Evolutionary conservation across 1,284 basidiomycete genomes (phyloP).

Genomic region (Boletus austroedulis): DNA sequence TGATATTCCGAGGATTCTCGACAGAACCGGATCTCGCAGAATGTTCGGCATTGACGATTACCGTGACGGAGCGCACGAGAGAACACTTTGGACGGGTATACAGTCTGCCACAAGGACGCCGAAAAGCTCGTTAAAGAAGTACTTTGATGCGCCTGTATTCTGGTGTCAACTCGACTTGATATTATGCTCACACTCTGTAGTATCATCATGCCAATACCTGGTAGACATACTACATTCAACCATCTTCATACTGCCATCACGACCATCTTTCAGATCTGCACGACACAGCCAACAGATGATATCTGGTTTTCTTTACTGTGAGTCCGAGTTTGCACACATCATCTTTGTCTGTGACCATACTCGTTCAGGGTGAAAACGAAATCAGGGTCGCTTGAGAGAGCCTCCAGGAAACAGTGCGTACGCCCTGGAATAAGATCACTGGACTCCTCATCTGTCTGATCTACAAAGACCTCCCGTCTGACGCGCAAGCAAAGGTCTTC

Average conservation of each 20-base stretch:
- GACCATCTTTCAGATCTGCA: slow-evolving; percentile 98
- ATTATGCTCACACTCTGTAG: slow-evolving; percentile 42
- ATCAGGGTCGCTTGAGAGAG: slow-evolving; percentile 98
- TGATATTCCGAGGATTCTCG: slow-evolving; percentile 35
- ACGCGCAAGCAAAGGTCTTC: slow-evolving; percentile 99
- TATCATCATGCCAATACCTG: slow-evolving; percentile 95
- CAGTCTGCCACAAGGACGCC: too few relatives aligned
- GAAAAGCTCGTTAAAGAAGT: too few relatives aligned
- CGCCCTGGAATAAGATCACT: slow-evolving; percentile 92
- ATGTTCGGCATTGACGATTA: slow-evolving; percentile 90
- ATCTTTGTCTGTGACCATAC: not conserved
- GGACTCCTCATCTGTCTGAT: slow-evolving; percentile 97
- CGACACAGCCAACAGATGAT: slow-evolving; percentile 97
- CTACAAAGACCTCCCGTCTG: slow-evolving; percentile 96
- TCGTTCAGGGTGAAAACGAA: slow-evolving; percentile 90
- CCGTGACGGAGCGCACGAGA: slow-evolving; percentile 96
- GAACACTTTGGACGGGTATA: too few relatives aligned
- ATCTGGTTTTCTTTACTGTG: slow-evolving; percentile 96
- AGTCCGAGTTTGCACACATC: slow-evolving; percentile 28
- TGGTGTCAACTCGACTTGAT: slow-evolving; percentile 48
- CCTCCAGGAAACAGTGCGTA: slow-evolving; percentile 90
- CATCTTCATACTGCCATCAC: slow-evolving; percentile 99
- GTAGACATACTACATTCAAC: slow-evolving; percentile 99
- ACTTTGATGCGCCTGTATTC: slow-evolving; percentile 92
- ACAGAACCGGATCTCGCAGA: slow-evolving; percentile 93